These are phyloP conservation scores for Scedosporium boydii DNA, from an alignment of 2,329 filamentous ascomycete genomes.

Conservation along the genomic window DNA sequence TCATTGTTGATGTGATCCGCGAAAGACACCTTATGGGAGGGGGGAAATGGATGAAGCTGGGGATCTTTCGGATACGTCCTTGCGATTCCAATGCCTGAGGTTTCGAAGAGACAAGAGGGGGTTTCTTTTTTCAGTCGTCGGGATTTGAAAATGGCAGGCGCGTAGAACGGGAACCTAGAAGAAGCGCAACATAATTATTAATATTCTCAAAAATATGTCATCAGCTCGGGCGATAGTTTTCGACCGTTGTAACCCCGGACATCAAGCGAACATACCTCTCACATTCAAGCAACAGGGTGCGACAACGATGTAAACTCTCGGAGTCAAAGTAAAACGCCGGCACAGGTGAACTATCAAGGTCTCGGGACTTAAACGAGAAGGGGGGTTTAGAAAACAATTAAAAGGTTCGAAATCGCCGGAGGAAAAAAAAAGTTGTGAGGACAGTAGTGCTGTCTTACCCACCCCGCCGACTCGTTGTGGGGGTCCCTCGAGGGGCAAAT, in stretches of 20 bases:
- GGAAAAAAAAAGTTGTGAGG: background rate
- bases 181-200: background rate
- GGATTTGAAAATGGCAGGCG: background rate
- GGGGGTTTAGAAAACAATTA: background rate
- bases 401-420: background rate
- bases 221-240: background rate
- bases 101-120: background rate
- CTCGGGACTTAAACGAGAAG: background rate
- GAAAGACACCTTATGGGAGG: background rate
- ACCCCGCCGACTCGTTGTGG: background rate
- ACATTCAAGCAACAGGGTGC: background rate
- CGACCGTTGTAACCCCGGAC: background rate
- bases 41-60: background rate
- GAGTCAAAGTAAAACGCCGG: background rate
- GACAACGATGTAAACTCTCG: background rate
- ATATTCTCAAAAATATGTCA: background rate
- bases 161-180: background rate
- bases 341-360: background rate
- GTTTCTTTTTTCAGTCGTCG: background rate
- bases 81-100: background rate
- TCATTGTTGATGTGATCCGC: constrained; percentile 32
- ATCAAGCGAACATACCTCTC: background rate
- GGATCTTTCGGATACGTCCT: background rate
- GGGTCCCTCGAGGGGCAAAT: background rate
- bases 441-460: background rate